Conservation (phyloP, 163 green algal genomes). For the Chloromonas sp. region DNA sequence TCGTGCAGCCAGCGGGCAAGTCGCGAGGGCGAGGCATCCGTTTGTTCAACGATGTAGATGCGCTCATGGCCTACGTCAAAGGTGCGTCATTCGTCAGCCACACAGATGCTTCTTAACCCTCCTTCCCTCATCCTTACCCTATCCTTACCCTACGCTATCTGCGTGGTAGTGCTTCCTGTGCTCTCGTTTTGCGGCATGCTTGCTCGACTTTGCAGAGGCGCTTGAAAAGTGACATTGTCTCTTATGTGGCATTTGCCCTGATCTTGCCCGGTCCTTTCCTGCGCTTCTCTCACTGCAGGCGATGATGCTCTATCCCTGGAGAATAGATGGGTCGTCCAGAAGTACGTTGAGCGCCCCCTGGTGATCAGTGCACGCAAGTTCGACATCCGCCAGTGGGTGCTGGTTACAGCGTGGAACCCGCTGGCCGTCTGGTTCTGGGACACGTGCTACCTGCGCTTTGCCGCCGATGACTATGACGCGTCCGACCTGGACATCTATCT, state of each 20-base stretch:
- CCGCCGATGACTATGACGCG: constrained; percentile 51
- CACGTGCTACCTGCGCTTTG: constrained; percentile 49
- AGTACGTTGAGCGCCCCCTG: constrained; percentile 58
- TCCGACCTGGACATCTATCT: constrained; percentile 46
- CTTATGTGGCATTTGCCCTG: too few species aligned
- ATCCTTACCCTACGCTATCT: too few species aligned
- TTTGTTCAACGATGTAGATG: constrained; percentile 47
- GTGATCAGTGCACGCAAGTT: constrained; percentile 52
- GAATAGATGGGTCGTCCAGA: constrained; percentile 44
- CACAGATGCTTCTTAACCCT: background rate
- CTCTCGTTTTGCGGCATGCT: too few species aligned
- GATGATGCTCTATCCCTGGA: constrained; percentile 14
- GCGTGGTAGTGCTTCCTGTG: too few species aligned
- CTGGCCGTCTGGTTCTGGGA: constrained; percentile 49
- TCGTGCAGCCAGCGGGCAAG: constrained; percentile 38
- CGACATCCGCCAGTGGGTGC: constrained; percentile 64
- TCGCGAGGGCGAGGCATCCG: constrained; percentile 51
- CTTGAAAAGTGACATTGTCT: too few species aligned
- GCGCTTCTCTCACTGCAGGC: background rate
- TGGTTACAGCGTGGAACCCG: constrained; percentile 49
- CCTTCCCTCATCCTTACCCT: too few species aligned
- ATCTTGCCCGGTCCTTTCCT: background rate
- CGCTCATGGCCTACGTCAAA: constrained; percentile 21
- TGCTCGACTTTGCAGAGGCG: too few species aligned
- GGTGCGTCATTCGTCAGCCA: constrained; percentile 6